Conservation (phyloP, 2,329 filamentous ascomycete genomes). For the Microdochium nivale region DNA sequence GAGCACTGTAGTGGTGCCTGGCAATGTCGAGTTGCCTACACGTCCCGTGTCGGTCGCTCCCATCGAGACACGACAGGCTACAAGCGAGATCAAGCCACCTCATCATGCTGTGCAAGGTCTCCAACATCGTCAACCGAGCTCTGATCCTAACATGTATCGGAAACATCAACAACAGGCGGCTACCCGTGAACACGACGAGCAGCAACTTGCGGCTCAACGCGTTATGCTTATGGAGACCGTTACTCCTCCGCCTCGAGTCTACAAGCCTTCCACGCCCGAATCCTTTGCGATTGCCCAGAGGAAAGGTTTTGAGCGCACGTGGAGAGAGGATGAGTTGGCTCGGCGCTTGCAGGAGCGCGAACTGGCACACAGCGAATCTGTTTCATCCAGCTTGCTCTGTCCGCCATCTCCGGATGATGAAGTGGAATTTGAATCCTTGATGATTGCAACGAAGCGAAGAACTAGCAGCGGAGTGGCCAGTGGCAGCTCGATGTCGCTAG, state of each 20-base stretch:
- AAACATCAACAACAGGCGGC: slow-evolving; percentile 17
- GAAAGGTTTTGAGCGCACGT: slow-evolving; percentile 19
- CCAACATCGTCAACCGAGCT: slow-evolving; percentile 33
- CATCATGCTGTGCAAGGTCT: slow-evolving; percentile 29
- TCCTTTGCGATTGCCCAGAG: slow-evolving; percentile 28
- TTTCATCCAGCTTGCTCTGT: slow-evolving; percentile 24
- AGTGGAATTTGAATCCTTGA: slow-evolving; percentile 18
- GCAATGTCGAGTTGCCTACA: slow-evolving; percentile 43
- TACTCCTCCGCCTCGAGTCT: slow-evolving; percentile 23
- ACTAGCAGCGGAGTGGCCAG: slow-evolving; percentile 37
- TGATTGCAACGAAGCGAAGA: slow-evolving; percentile 27
- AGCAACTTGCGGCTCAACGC: slow-evolving; percentile 39
- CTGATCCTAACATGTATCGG: slow-evolving; percentile 34
- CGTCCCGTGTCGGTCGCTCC: slow-evolving; percentile 38
- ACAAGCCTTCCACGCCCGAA: slow-evolving; percentile 29
- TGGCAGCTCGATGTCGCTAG: slow-evolving; percentile 43
- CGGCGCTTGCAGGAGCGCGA: slow-evolving; percentile 15
- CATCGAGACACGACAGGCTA: slow-evolving; percentile 27
- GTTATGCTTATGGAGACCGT: slow-evolving; percentile 27
- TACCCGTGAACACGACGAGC: slow-evolving; percentile 28
- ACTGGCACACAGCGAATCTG: slow-evolving; percentile 9
- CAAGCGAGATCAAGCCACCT: slow-evolving; percentile 26
- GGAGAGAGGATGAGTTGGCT: slow-evolving; percentile 22
- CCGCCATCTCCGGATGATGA: slow-evolving; percentile 39
- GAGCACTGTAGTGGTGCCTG: slow-evolving; percentile 53